A percentile compares a stretch with the other conserved stretches of the same genome.
phyloP scores from a whole-genome alignment of 148 eudicot genomes.

The Persicaria maculosa region DNA sequence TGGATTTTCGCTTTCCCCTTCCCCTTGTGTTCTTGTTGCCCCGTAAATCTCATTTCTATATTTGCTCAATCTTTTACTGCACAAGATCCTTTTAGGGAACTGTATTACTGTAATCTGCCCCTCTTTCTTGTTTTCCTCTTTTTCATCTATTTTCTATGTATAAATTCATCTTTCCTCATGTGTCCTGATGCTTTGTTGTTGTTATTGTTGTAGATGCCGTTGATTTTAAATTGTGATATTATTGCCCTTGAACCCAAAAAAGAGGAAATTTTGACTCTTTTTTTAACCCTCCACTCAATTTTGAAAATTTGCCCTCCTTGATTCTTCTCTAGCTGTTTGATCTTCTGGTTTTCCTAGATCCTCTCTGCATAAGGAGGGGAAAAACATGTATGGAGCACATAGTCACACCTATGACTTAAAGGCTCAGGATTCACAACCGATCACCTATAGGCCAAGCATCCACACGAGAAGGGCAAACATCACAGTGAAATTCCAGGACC shows the following conservation, averaged over 20 bases:
- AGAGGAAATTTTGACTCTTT: too few relatives aligned
- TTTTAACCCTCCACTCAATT: too few relatives aligned
- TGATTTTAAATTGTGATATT: not conserved
- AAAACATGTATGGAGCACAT: constrained; percentile 49
- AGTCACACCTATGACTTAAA: constrained; percentile 34
- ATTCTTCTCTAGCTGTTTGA: not conserved
- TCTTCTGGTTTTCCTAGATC: not conserved
- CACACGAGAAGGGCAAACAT: constrained; percentile 88
- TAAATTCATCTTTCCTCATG: not conserved
- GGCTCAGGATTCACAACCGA: constrained; percentile 39
- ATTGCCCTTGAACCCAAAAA: not conserved
- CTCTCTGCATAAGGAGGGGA: not conserved
- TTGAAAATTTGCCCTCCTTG: not conserved
- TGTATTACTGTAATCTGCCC: too few relatives aligned
- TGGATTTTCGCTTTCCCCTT: not conserved
- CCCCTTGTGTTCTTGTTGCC: not conserved
- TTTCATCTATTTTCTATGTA: too few relatives aligned
- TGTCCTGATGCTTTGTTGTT: not conserved
- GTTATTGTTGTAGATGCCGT: not conserved
- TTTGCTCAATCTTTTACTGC: not conserved
- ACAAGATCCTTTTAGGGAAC: not conserved
- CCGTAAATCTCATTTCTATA: not conserved
- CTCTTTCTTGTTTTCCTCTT: too few relatives aligned
- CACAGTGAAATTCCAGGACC: constrained; percentile 86
- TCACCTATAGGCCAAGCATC: constrained; percentile 81